These are phyloP conservation scores for Acidomyces sp. DNA, from an alignment of 495 filamentous ascomycete genomes.

Conservation along the genomic window DNA sequence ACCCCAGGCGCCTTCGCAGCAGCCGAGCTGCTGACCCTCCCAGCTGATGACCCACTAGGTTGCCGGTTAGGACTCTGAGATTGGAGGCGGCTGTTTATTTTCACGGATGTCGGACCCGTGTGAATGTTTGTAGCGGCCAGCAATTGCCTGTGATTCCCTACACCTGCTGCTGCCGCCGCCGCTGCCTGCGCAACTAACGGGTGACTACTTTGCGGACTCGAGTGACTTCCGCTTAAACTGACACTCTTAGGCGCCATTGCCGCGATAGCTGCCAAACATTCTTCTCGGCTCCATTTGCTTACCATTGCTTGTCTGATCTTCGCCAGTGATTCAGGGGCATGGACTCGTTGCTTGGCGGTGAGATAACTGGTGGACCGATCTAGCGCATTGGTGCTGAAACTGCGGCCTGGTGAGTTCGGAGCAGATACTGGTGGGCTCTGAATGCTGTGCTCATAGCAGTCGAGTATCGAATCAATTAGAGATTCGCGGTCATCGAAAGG, in stretches of 20 bases:
- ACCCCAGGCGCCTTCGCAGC: constrained; percentile 21
- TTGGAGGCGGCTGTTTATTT: background rate
- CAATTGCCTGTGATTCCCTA: constrained; percentile 9
- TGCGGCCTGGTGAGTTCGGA: constrained; percentile 12
- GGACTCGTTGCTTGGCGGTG: constrained; percentile 6
- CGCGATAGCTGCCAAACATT: constrained; percentile 51
- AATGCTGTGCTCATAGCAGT: constrained; percentile 59
- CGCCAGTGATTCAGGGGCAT: constrained; percentile 28
- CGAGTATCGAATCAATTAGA: constrained; percentile 59
- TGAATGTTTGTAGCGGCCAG: constrained; percentile 15
- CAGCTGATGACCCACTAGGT: constrained; percentile 5
- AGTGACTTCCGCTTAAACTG: constrained; percentile 48
- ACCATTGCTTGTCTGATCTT: constrained; percentile 60
- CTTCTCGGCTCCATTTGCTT: constrained; percentile 63
- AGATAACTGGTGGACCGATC: constrained; percentile 6
- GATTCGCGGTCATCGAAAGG: constrained; percentile 53
- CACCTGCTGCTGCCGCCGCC: constrained; percentile 4
- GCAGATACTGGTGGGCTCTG: constrained; percentile 48
- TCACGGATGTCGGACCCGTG: background rate
- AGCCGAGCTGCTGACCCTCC: constrained; percentile 33
- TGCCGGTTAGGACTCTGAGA: constrained; percentile 10
- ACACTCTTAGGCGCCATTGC: constrained; percentile 50
- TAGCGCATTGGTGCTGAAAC: constrained; percentile 2
- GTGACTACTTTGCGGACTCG: no score
- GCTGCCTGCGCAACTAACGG: constrained; percentile 31